Evolutionary conservation across 495 filamentous ascomycete species (phyloP).

Genomic region (Aspergillus saccharolyticus): DNA sequence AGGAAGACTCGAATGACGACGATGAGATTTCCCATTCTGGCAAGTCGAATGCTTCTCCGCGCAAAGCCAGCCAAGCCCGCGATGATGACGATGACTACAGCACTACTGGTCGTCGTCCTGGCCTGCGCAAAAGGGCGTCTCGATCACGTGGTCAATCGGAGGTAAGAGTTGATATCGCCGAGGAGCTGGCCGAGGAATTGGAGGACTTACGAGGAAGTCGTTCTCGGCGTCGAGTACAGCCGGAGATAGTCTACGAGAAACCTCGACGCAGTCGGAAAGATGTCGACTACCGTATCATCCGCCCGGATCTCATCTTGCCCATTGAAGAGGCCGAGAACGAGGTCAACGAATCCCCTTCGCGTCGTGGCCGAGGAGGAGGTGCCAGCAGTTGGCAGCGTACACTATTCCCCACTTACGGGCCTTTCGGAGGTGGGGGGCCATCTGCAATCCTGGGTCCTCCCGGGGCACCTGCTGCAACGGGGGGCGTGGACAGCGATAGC

Average conservation of each 20-base stretch:
- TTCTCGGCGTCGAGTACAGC: slow-evolving; percentile 46
- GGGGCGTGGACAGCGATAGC: slow-evolving; percentile 86
- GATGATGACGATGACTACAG: slow-evolving; percentile 46
- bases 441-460: slow-evolving; percentile 70
- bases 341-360: slow-evolving; percentile 61
- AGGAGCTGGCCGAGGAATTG: slow-evolving; percentile 78
- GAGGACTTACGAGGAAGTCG: slow-evolving; percentile 58
- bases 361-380: slow-evolving; percentile 49
- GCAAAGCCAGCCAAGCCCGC: slow-evolving; percentile 33
- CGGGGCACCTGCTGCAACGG: slow-evolving; percentile 64
- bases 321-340: slow-evolving; percentile 65
- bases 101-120: slow-evolving; percentile 44
- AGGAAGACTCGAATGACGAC: slow-evolving; percentile 56
- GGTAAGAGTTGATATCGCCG: slow-evolving; percentile 45
- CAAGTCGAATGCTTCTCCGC: slow-evolving; percentile 38
- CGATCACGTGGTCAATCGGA: slow-evolving; percentile 51
- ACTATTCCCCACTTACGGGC: slow-evolving; percentile 80
- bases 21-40: slow-evolving; percentile 54
- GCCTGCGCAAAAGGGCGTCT: slow-evolving; percentile 45
- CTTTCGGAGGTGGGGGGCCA: slow-evolving; percentile 80
- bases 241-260: slow-evolving; percentile 55
- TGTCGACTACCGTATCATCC: slow-evolving; percentile 70
- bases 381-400: slow-evolving; percentile 61
- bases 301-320: slow-evolving; percentile 63
- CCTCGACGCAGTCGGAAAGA: slow-evolving; percentile 51